Evolutionary conservation across 169 alveolate genomes (phyloP).

Genomic region (Theileria annulata): DNA sequence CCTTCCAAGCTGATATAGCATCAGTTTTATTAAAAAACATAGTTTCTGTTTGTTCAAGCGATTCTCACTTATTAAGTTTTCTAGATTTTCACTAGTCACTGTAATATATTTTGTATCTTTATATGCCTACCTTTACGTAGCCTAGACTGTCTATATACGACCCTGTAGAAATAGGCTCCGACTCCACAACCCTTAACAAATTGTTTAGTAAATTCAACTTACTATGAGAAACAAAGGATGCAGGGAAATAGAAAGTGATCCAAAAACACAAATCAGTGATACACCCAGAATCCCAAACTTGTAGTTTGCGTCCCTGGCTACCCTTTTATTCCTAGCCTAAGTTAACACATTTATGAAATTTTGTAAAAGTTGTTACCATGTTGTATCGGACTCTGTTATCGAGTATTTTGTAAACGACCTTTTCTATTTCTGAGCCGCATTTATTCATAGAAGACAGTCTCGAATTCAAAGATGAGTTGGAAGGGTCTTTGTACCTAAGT

Average conservation of each 20-base stretch:
- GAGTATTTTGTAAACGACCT: constrained; percentile 8
- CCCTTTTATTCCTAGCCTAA: constrained; percentile 39
- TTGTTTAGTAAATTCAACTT: background rate
- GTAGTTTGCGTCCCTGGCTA: constrained; percentile 31
- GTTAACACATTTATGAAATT: background rate
- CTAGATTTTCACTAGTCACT: constrained; percentile 32
- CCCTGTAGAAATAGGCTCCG: constrained; percentile 48
- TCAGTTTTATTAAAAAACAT: constrained; percentile 1
- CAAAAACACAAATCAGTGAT: constrained; percentile 52
- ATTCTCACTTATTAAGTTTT: constrained; percentile 14
- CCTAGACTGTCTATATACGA: constrained; percentile 42
- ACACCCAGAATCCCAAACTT: constrained; percentile 62
- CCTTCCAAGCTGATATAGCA: constrained; percentile 1
- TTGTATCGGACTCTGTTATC: constrained; percentile 13
- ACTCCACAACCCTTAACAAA: constrained; percentile 48
- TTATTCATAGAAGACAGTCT: background rate
- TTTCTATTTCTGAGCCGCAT: background rate
- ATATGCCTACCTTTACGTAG: constrained; percentile 23
- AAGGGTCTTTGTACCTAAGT: background rate
- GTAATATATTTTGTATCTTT: background rate
- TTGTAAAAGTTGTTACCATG: background rate
- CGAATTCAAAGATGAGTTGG: background rate
- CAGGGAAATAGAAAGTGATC: constrained; percentile 58
- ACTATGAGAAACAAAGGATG: constrained; percentile 49
- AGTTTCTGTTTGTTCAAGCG: constrained; percentile 7